phyloP scores from a whole-genome alignment of 2,329 filamentous ascomycete species.

The Apiospora malaysiana region DNA sequence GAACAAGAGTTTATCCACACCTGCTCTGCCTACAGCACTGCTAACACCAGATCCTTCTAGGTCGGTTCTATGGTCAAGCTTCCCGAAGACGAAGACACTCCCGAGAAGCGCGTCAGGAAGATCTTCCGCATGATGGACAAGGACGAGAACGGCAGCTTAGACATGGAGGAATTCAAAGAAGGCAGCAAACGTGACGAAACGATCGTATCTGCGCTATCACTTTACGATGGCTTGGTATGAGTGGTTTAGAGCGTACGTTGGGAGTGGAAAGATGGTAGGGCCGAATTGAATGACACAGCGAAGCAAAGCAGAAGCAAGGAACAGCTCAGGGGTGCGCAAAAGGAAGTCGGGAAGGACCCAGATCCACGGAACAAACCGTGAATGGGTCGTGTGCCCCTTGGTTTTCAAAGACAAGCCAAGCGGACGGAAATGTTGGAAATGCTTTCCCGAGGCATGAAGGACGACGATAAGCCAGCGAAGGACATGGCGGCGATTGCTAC shows the following conservation, averaged over 20 bases:
- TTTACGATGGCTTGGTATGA: slow-evolving; percentile 94
- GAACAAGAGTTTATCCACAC: slow-evolving; percentile 19
- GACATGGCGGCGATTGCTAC: slow-evolving; percentile 10
- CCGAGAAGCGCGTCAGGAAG: slow-evolving; percentile 96
- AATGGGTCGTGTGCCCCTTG: not conserved
- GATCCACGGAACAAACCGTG: slow-evolving; percentile 1
- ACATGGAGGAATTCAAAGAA: slow-evolving; percentile 99
- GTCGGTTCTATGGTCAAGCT: slow-evolving; percentile 99
- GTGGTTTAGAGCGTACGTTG: not conserved
- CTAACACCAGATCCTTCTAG: slow-evolving; percentile 50
- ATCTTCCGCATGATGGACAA: slow-evolving; percentile 99
- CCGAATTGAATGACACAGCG: not conserved
- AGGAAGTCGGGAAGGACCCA: not conserved
- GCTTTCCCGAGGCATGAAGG: not conserved
- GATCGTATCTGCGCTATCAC: slow-evolving; percentile 93
- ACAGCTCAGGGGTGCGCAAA: not conserved
- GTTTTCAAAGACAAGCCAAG: not conserved
- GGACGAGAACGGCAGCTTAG: slow-evolving; percentile 96
- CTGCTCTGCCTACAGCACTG: not conserved
- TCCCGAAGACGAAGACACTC: slow-evolving; percentile 97
- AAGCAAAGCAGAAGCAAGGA: slow-evolving; percentile 10
- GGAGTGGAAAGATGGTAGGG: slow-evolving; percentile 4
- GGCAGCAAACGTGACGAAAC: slow-evolving; percentile 98
- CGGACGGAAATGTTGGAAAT: not conserved
- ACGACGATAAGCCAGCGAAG: not conserved